Conservation (phyloP, 2,329 filamentous ascomycete genomes). For the Bipolaris bicolor region DNA sequence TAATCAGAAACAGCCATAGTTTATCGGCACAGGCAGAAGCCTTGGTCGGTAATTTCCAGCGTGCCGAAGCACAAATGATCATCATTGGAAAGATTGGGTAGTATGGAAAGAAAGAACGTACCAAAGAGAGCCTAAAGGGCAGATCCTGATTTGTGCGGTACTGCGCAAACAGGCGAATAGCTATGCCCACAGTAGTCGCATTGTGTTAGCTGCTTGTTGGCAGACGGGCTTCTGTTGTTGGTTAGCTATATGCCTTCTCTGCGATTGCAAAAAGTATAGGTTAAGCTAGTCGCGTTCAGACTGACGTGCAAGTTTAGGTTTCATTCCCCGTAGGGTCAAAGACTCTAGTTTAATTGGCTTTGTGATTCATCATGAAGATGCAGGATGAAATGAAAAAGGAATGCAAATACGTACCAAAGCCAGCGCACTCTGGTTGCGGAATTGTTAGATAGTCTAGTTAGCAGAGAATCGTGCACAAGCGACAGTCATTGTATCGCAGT, state of each 20-base stretch:
- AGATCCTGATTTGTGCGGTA: background rate
- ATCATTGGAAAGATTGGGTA: constrained; percentile 37
- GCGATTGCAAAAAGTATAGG: background rate
- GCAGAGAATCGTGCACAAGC: background rate
- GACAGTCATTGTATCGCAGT: constrained; percentile 2
- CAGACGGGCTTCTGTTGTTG: constrained; percentile 1
- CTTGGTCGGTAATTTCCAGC: constrained; percentile 56
- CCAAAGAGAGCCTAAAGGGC: background rate
- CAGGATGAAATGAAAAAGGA: constrained; percentile 4
- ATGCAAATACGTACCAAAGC: constrained; percentile 22
- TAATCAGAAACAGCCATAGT: constrained; percentile 52
- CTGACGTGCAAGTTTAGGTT: constrained; percentile 54
- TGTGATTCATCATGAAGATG: constrained; percentile 49
- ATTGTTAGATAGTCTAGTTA: constrained; percentile 1
- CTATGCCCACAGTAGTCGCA: background rate
- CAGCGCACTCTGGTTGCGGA: constrained; percentile 3
- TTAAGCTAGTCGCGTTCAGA: constrained; percentile 42
- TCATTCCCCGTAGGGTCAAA: constrained; percentile 53
- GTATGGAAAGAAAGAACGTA: constrained; percentile 9
- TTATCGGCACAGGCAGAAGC: constrained; percentile 49
- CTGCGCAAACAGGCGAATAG: too few relatives aligned
- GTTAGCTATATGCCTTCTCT: constrained; percentile 22
- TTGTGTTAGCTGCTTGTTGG: background rate
- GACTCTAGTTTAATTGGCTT: constrained; percentile 55
- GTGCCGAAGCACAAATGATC: constrained; percentile 51